phyloP scores from a whole-genome alignment of 139 green algal species.

The Microglena sp. region DNA sequence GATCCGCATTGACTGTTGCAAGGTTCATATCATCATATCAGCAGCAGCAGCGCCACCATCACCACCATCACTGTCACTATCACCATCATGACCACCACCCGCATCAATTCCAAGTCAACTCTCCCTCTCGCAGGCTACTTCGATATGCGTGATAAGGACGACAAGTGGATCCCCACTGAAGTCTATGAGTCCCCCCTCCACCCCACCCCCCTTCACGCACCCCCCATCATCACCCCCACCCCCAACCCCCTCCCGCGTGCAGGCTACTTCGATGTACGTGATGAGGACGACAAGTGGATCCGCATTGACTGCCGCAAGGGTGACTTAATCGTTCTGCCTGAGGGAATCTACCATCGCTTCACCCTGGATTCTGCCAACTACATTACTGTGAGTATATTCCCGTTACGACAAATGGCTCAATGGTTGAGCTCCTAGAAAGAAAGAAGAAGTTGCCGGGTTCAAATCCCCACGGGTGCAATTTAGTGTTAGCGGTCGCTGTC shows the following conservation, averaged over 20 bases:
- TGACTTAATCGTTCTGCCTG: constrained; percentile 84
- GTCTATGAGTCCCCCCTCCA: too few relatives aligned
- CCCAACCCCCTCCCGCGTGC: background rate
- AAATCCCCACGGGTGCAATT: too few relatives aligned
- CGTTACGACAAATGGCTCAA: background rate
- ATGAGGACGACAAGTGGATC: constrained; percentile 82
- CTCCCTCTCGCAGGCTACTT: constrained; percentile 81
- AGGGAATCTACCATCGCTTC: constrained; percentile 95
- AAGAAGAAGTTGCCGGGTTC: too few relatives aligned
- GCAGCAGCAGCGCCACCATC: too few relatives aligned
- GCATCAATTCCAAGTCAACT: too few relatives aligned
- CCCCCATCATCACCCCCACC: background rate
- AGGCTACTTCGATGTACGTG: constrained; percentile 96
- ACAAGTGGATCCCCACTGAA: constrained; percentile 88
- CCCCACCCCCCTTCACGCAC: background rate
- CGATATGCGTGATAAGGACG: constrained; percentile 81
- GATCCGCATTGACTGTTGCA: too few relatives aligned
- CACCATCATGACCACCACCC: too few relatives aligned
- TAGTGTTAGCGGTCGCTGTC: too few relatives aligned
- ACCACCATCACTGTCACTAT: too few relatives aligned
- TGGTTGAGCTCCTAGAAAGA: too few relatives aligned
- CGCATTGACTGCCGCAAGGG: constrained; percentile 69
- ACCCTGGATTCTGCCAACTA: constrained; percentile 75
- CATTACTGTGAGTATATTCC: constrained; percentile 42
- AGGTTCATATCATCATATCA: too few relatives aligned